phyloP scores from a whole-genome alignment of 441 rosid genomes.

The Raphanus hybrid region DNA sequence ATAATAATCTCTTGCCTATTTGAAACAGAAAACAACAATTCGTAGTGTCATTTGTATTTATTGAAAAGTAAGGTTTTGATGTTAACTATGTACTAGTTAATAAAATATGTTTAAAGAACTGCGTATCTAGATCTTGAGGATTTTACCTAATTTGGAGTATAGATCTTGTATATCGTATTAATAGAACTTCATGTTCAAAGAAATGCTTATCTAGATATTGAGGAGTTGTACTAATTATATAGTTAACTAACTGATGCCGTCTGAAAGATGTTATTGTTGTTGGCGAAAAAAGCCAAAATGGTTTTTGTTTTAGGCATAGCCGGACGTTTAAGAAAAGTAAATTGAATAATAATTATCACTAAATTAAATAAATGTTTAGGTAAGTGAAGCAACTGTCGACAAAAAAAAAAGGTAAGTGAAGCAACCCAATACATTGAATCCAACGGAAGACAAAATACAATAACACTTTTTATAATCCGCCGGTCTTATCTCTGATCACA shows the following conservation, averaged over 20 bases:
- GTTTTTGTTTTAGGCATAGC: conserved; percentile 20
- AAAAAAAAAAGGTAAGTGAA: conserved; percentile 29
- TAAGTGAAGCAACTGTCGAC: conserved; percentile 33
- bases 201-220: neutral
- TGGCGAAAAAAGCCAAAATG: conserved; percentile 30
- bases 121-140: conserved; percentile 2
- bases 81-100: neutral
- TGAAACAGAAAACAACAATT: neutral
- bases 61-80: neutral
- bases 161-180: conserved; percentile 7
- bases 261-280: conserved; percentile 18
- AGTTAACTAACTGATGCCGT: neutral
- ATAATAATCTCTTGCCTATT: neutral
- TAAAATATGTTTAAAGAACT: conserved; percentile 1
- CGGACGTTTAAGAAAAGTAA: conserved; percentile 11
- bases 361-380: conserved; percentile 27
- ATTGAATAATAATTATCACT: conserved; percentile 22
- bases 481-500: conserved; percentile 43
- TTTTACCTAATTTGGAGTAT: neutral
- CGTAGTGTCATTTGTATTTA: neutral
- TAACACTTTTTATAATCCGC: conserved; percentile 36
- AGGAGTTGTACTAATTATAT: conserved; percentile 5
- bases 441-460: conserved; percentile 26
- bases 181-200: neutral
- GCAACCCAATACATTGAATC: conserved; percentile 41